Conservation (phyloP, 1,139 yeast species). For the Blastobotrys petasosporus region DNA sequence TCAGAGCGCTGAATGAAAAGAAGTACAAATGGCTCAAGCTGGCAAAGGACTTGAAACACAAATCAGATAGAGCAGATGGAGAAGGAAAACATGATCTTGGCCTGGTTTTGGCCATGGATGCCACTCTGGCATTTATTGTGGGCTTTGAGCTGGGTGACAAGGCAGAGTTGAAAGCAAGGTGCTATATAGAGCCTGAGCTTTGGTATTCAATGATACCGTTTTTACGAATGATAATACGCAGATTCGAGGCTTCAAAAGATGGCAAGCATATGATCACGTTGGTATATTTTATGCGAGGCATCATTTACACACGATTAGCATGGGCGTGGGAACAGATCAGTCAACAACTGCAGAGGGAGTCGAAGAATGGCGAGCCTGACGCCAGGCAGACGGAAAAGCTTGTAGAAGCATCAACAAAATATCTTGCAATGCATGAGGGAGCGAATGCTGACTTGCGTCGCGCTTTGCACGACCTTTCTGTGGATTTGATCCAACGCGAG, state of each 20-base stretch:
- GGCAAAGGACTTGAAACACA: slow-evolving; percentile 34
- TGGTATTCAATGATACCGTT: slow-evolving; percentile 37
- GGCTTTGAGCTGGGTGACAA: slow-evolving; percentile 40
- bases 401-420: slow-evolving; percentile 1
- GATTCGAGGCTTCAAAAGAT: slow-evolving; percentile 21
- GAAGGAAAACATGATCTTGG: slow-evolving; percentile 27
- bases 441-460: slow-evolving; percentile 31
- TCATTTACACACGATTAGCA: slow-evolving; percentile 32
- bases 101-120: slow-evolving; percentile 32
- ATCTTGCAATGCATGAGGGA: slow-evolving; percentile 22
- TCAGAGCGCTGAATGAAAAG: slow-evolving; percentile 21
- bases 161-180: slow-evolving; percentile 25
- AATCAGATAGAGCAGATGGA: slow-evolving; percentile 29
- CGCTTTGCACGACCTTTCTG: slow-evolving; percentile 28
- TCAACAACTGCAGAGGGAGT: neutral
- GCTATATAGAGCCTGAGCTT: slow-evolving; percentile 28
- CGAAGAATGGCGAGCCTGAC: neutral
- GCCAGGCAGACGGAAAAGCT: neutral
- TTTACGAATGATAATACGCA: slow-evolving; percentile 16
- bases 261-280: slow-evolving; percentile 28
- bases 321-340: slow-evolving; percentile 5
- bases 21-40: slow-evolving; percentile 31
- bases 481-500: slow-evolving; percentile 22
- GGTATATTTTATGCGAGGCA: slow-evolving; percentile 34
- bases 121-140: slow-evolving; percentile 35